Percentiles rank a stretch among this genome's conserved stretches.
phyloP scores from a whole-genome alignment of 768 basidiomycete genomes.

The Macrolepiota dolichaula region DNA sequence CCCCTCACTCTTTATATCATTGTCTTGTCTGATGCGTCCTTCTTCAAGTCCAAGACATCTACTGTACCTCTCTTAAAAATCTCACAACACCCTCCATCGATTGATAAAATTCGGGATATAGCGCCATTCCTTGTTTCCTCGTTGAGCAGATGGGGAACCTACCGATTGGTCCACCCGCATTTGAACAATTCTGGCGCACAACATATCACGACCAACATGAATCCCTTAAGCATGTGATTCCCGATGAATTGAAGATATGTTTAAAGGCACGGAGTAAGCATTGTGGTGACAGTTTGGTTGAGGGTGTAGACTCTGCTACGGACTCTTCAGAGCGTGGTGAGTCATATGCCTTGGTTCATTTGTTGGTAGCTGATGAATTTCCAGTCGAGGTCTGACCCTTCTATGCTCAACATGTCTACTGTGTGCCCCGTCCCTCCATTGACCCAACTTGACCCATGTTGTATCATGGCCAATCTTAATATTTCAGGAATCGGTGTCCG shows the following conservation, averaged over 20 bases:
- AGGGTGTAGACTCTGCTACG: slow-evolving; percentile 35
- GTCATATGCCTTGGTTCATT: not conserved
- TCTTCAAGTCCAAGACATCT: slow-evolving; percentile 34
- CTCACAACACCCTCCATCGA: slow-evolving; percentile 34
- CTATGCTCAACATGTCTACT: too few relatives aligned
- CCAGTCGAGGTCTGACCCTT: slow-evolving; percentile 1
- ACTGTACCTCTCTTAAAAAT: slow-evolving; percentile 38
- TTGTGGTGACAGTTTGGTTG: slow-evolving; percentile 45
- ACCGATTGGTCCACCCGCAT: slow-evolving; percentile 48
- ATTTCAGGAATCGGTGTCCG: slow-evolving; percentile 23
- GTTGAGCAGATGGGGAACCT: slow-evolving; percentile 45
- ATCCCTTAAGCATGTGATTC: slow-evolving; percentile 34
- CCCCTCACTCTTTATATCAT: not conserved
- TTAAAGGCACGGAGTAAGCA: slow-evolving; percentile 44
- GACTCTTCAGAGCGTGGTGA: slow-evolving; percentile 16
- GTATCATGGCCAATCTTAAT: slow-evolving; percentile 1
- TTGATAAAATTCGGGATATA: slow-evolving; percentile 34
- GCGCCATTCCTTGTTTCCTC: slow-evolving; percentile 48
- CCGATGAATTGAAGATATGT: slow-evolving; percentile 38
- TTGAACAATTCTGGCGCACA: slow-evolving; percentile 55
- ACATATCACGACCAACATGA: slow-evolving; percentile 44
- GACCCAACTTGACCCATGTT: too few relatives aligned
- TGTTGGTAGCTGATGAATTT: not conserved
- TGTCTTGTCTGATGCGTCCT: too few relatives aligned
- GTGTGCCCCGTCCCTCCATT: too few relatives aligned